These are phyloP conservation scores for Fusarium denticulatum DNA, from an alignment of 2,329 filamentous ascomycete genomes.

Conservation along the genomic window DNA sequence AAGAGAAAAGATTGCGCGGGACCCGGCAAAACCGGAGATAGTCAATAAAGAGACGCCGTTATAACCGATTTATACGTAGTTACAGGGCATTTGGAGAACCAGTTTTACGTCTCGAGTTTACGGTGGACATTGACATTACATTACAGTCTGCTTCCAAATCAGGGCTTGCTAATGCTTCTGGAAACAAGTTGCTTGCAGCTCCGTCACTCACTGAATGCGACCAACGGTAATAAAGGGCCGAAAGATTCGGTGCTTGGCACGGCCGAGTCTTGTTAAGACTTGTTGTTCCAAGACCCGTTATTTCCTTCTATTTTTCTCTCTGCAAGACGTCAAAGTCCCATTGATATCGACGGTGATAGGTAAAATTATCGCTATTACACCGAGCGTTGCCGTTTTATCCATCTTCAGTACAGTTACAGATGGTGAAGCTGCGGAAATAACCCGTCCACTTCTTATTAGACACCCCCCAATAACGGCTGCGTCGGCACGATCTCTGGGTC, in stretches of 20 bases:
- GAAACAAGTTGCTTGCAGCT: background rate
- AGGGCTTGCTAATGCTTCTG: background rate
- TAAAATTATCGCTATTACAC: background rate
- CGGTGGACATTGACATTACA: slow-evolving; percentile 2
- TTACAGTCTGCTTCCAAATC: background rate
- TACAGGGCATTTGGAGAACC: background rate
- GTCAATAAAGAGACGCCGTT: slow-evolving; percentile 26
- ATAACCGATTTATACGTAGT: slow-evolving; percentile 27
- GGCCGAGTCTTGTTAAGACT: slow-evolving; percentile 23
- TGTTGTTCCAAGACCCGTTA: slow-evolving; percentile 35
- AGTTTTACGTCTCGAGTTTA: slow-evolving; percentile 13
- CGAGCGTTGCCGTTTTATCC: slow-evolving; percentile 2
- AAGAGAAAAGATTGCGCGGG: slow-evolving; percentile 37
- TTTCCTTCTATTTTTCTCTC: slow-evolving; percentile 10
- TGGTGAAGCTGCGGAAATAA: slow-evolving; percentile 13
- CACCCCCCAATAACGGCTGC: slow-evolving; percentile 40
- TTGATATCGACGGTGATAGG: background rate
- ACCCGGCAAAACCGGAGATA: slow-evolving; percentile 41
- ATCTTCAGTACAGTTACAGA: background rate
- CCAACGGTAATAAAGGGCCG: slow-evolving; percentile 15
- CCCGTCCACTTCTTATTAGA: slow-evolving; percentile 6
- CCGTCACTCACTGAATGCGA: background rate
- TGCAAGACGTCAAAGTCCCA: background rate
- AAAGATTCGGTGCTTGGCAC: slow-evolving; percentile 38
- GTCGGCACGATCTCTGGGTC: slow-evolving; percentile 43